Evolutionary conservation across 2,329 filamentous ascomycete species (phyloP).

Genomic region (Cladosporium sp.): DNA sequence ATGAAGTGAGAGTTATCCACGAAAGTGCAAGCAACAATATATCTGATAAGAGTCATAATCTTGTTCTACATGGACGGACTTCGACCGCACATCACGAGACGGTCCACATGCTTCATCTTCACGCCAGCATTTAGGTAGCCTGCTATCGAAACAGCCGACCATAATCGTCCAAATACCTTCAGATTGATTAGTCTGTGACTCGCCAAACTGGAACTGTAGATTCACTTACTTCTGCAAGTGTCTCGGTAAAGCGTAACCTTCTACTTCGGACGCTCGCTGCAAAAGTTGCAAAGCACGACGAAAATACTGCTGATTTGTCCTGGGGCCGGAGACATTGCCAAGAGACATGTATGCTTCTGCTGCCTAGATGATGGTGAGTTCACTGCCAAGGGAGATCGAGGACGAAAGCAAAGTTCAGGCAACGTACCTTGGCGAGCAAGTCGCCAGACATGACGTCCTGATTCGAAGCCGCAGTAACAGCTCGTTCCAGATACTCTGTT

Average conservation of each 20-base stretch:
- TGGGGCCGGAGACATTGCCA: conserved; percentile 51
- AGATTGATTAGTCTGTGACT: conserved; percentile 9
- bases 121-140: not conserved
- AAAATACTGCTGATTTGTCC: conserved; percentile 48
- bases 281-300: conserved; percentile 49
- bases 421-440: conserved; percentile 39
- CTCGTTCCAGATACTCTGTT: conserved; percentile 52
- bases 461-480: conserved; percentile 45
- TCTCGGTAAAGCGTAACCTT: conserved; percentile 44
- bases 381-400: not conserved
- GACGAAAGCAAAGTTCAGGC: not conserved
- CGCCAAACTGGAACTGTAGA: not conserved
- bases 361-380: conserved; percentile 36
- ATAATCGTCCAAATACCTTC: conserved; percentile 50
- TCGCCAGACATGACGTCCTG: conserved; percentile 43
- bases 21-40: not conserved
- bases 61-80: not conserved
- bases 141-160: conserved; percentile 26
- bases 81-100: not conserved
- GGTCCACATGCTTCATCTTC: not conserved
- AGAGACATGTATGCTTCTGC: conserved; percentile 56
- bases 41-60: not conserved
- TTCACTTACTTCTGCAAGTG: conserved; percentile 49
- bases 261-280: conserved; percentile 43
- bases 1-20: not conserved